phyloP scores from a whole-genome alignment of 2,329 filamentous ascomycete species.

The Chrysoporthe cubensis region DNA sequence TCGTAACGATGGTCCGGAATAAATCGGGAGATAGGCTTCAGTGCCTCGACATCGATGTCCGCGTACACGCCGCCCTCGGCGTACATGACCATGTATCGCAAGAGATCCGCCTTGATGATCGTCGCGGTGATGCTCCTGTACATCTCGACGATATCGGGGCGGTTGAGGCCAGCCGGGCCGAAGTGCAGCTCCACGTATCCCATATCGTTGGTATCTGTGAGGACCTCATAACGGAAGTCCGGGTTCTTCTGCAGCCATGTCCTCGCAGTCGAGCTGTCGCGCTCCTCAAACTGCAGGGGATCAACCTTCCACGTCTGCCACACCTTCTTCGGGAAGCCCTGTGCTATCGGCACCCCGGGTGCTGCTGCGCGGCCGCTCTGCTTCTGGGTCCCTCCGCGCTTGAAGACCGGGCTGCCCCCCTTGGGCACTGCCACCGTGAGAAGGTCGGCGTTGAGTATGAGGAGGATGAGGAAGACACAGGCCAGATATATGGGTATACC shows the following conservation, averaged over 20 bases:
- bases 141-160: constrained; percentile 66
- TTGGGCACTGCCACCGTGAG: constrained; percentile 32
- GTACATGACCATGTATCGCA: constrained; percentile 71
- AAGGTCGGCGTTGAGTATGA: constrained; percentile 51
- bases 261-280: constrained; percentile 62
- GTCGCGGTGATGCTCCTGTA: constrained; percentile 63
- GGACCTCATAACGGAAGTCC: constrained; percentile 67
- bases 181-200: constrained; percentile 71
- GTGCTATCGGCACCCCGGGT: constrained; percentile 26
- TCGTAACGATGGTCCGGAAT: constrained; percentile 67
- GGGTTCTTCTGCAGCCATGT: constrained; percentile 72
- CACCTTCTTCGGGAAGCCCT: constrained; percentile 66
- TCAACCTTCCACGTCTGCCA: constrained; percentile 80
- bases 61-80: constrained; percentile 62
- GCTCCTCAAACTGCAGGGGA: constrained; percentile 67
- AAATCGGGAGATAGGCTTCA: constrained; percentile 50
- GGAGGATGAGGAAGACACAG: constrained; percentile 48
- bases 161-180: constrained; percentile 66
- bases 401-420: constrained; percentile 29
- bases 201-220: constrained; percentile 71
- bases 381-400: constrained; percentile 34
- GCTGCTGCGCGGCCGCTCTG: constrained; percentile 20
- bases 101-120: constrained; percentile 69
- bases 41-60: constrained; percentile 49
- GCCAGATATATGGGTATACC: constrained; percentile 51